A percentile compares a stretch with the other conserved stretches of the same genome.
These are phyloP conservation scores for Bryum argenteum DNA, from an alignment of 225 moss, liverwort and hornwort species.

Conservation along the genomic window DNA sequence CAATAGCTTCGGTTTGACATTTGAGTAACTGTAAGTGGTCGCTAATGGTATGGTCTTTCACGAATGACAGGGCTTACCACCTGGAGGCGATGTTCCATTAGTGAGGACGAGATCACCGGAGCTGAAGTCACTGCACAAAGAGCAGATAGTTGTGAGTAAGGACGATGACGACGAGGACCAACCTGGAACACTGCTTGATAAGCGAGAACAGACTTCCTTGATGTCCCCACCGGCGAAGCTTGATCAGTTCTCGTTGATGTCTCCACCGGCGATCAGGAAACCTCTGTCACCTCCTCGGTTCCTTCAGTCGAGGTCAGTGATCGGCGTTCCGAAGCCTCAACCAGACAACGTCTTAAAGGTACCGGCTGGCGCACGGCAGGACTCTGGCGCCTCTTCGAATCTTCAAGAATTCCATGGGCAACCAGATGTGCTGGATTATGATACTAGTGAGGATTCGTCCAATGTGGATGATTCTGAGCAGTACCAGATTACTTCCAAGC, in stretches of 20 bases:
- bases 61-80: constrained; percentile 17
- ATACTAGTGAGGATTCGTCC: constrained; percentile 77
- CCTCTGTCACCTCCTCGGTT: constrained; percentile 43
- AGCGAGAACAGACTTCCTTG: constrained; percentile 3
- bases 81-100: constrained; percentile 29
- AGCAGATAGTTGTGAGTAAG: constrained; percentile 22
- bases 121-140: constrained; percentile 21
- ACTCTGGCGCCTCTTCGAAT: constrained; percentile 38
- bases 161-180: constrained; percentile 28
- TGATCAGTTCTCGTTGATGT: not conserved
- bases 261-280: constrained; percentile 19
- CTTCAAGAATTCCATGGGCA: constrained; percentile 53
- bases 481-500: constrained; percentile 37
- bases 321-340: constrained; percentile 30
- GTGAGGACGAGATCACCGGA: constrained; percentile 24
- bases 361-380: constrained; percentile 21
- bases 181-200: constrained; percentile 21
- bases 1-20: no score
- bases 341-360: constrained; percentile 34
- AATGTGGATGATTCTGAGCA: constrained; percentile 67
- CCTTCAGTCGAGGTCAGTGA: constrained; percentile 18
- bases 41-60: not conserved
- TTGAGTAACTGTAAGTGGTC: no score
- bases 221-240: not conserved
- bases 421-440: constrained; percentile 55